Evolutionary conservation across 2,329 filamentous ascomycete species (phyloP), one percentile per base, ranked within the genome.

Genomic region (Paracorniculantispora psalliotae): DNA sequence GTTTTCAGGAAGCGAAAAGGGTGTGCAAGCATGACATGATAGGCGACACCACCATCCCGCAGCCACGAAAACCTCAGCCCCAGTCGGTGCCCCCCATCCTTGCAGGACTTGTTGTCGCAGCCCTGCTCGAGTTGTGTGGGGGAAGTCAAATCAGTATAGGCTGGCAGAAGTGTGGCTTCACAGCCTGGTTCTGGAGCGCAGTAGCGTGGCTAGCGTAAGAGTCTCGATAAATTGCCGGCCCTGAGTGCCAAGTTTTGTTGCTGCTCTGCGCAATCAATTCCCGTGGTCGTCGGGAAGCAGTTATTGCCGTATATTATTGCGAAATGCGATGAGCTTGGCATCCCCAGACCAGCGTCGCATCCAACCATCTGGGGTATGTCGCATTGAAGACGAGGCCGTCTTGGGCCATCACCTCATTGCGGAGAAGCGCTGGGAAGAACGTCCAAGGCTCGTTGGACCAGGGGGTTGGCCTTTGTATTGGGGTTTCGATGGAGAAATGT

Each of bases 81-180:
- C 23, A 17, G 53, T 48, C 43, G 28, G 28, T 41, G 33, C 43
- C 33, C 15, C 23, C 44, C n/a, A 12, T 15, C 23, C 15, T 39
- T n/a, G 25, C 23, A 13, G 8, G 15, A 23, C 15, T 43, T 35
- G 41, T n/a, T n/a, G n/a, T n/a, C n/a, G n/a, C 23, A 28, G 44
- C 54, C 23, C 30, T 56, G 52, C 33, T 9, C 23, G n/a, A n/a
- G n/a, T n/a, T n/a, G 33, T 41, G 44, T 57, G 54, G 48, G 54
- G 54, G 17, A 46, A n/a, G 44, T 35, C 25, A n/a, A 48, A 26
- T 17, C 12, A 57, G 23, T 23, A 44, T 23, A 33, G 41, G 21
- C 26, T 41, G 15, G 33, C 28, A 41, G 52, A 7, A 33, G 9
- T 15, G 53, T 56, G 44, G 54, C 44, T 48, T 49, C 28, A 9